These are phyloP conservation scores for Kodamaea neixiangensis DNA, from an alignment of 805 yeast genomes.

Conservation along the genomic window DNA sequence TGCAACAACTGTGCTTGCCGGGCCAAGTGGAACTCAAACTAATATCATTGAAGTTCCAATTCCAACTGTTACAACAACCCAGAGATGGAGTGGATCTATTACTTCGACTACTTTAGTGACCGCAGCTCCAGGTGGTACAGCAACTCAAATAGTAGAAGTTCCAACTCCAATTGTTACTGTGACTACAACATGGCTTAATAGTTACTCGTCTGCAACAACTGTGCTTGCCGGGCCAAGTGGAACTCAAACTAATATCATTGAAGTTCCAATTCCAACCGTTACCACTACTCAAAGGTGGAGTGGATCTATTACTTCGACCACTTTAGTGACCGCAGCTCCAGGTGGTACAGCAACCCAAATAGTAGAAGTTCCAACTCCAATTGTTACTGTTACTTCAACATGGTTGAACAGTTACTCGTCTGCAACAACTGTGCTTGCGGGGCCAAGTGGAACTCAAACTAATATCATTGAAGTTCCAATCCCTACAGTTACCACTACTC, in stretches of 20 bases:
- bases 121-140: slow-evolving; percentile 12
- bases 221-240: slow-evolving; percentile 7
- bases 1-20: slow-evolving; percentile 2
- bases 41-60: slow-evolving; percentile 15
- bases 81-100: slow-evolving; percentile 9
- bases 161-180: slow-evolving; percentile 12
- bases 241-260: slow-evolving; percentile 13
- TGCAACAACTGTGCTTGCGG: slow-evolving; percentile 13
- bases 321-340: not conserved
- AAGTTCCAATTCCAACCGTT: slow-evolving; percentile 14
- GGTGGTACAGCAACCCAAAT: slow-evolving; percentile 10
- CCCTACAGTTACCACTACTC: slow-evolving; percentile 11
- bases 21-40: slow-evolving; percentile 11
- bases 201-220: not conserved
- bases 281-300: slow-evolving; percentile 1
- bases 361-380: slow-evolving; percentile 13
- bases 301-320: not conserved
- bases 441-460: slow-evolving; percentile 11
- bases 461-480: slow-evolving; percentile 11
- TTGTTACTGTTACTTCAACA: slow-evolving; percentile 13
- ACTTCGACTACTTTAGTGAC: slow-evolving; percentile 6
- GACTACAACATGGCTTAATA: slow-evolving; percentile 2
- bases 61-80: slow-evolving; percentile 3
- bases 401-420: slow-evolving; percentile 14
- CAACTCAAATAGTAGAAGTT: slow-evolving; percentile 15